These are phyloP conservation scores for Piper betle DNA, from an alignment of 164 flowering plant genomes.

Conservation along the genomic window DNA sequence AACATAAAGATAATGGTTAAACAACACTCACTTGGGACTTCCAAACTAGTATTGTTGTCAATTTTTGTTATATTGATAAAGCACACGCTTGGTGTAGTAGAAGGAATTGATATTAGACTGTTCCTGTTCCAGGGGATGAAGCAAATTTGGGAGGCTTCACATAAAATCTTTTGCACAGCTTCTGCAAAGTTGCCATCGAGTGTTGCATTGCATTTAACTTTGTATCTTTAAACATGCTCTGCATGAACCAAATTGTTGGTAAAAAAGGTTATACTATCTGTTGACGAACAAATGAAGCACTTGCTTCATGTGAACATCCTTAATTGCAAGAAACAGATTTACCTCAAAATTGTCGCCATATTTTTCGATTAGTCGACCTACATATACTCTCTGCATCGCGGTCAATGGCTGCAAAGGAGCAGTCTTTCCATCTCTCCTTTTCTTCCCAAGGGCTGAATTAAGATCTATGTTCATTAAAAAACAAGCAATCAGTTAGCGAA, in stretches of 20 bases:
- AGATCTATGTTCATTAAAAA: slow-evolving; percentile 34
- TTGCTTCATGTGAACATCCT: neutral
- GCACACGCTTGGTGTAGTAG: neutral
- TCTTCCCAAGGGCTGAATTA: slow-evolving; percentile 79
- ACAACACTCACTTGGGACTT: neutral
- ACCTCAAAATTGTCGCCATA: slow-evolving; percentile 86
- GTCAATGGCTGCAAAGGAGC: slow-evolving; percentile 66
- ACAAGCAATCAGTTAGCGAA: neutral
- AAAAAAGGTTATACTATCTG: neutral
- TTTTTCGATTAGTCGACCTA: slow-evolving; percentile 50
- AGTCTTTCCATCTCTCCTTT: slow-evolving; percentile 66
- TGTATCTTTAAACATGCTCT: slow-evolving; percentile 85
- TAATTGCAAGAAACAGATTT: neutral
- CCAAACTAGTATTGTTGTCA: neutral
- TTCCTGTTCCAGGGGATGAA: neutral
- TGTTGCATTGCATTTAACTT: slow-evolving; percentile 86
- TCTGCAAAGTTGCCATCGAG: slow-evolving; percentile 62
- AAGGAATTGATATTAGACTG: neutral
- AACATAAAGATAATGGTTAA: neutral
- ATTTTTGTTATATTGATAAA: neutral
- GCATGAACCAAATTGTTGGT: slow-evolving; percentile 7
- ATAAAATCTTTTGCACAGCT: slow-evolving; percentile 64
- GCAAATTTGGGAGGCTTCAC: slow-evolving; percentile 6
- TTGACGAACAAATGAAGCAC: neutral
- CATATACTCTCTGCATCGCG: slow-evolving; percentile 48